These are phyloP conservation scores for Fusarium scirpi DNA, from an alignment of 2,329 filamentous ascomycete species.

Conservation along the genomic window DNA sequence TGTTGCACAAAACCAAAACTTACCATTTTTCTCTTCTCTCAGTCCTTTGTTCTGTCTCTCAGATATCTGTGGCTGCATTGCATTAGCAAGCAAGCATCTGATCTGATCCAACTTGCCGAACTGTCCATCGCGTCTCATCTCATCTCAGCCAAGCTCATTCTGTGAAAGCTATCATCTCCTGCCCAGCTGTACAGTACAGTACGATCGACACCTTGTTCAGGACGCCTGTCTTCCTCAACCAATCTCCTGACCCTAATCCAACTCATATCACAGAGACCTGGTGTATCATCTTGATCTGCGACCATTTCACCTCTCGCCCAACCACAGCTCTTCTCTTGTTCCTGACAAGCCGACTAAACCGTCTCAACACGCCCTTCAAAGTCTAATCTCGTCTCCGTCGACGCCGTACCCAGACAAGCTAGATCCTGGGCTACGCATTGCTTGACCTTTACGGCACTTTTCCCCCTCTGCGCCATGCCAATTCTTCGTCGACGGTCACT, in stretches of 20 bases:
- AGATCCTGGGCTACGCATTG: constrained; percentile 34
- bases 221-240: background rate
- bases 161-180: constrained; percentile 7
- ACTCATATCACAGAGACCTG: background rate
- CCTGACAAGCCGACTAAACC: constrained; percentile 24
- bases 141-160: constrained; percentile 15
- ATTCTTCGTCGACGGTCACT: constrained; percentile 33
- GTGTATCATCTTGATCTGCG: constrained; percentile 1
- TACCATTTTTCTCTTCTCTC: constrained; percentile 7
- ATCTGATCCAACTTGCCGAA: constrained; percentile 3
- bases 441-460: constrained; percentile 34
- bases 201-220: background rate
- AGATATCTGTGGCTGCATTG: constrained; percentile 1
- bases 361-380: constrained; percentile 34
- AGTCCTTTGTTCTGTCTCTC: background rate
- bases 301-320: constrained; percentile 2
- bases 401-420: constrained; percentile 42
- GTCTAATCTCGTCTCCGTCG: constrained; percentile 37
- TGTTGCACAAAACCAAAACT: constrained; percentile 29
- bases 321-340: constrained; percentile 14
- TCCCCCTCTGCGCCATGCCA: constrained; percentile 41
- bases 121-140: constrained; percentile 16
- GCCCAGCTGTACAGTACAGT: background rate
- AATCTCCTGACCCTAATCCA: background rate
- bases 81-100: constrained; percentile 5